phyloP scores from a whole-genome alignment of 352 stramenopile genomes.

The Globisporangium ultimum region DNA sequence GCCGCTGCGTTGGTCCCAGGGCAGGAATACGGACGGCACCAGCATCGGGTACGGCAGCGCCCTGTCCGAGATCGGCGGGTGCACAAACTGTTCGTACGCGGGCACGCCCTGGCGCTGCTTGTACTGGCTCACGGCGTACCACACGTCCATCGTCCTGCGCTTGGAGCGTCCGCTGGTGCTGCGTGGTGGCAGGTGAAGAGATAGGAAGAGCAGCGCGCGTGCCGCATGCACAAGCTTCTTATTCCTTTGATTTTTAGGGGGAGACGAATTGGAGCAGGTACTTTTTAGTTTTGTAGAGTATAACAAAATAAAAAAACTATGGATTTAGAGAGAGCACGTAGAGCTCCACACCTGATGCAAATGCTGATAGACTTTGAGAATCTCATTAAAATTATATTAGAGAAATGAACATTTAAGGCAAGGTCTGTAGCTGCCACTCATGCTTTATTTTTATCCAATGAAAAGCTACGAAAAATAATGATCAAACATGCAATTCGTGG shows the following conservation, averaged over 20 bases:
- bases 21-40: slow-evolving; percentile 60
- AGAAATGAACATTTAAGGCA: too few relatives aligned
- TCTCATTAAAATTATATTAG: too few relatives aligned
- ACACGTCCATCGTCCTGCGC: slow-evolving; percentile 60
- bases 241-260: too few relatives aligned
- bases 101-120: slow-evolving; percentile 41
- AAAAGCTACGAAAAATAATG: background rate
- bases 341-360: too few relatives aligned
- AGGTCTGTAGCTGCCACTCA: too few relatives aligned
- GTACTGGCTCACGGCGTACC: slow-evolving; percentile 61
- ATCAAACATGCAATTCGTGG: background rate
- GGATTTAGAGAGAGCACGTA: too few relatives aligned
- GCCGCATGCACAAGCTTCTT: too few relatives aligned
- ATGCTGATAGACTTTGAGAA: too few relatives aligned
- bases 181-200: background rate
- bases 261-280: too few relatives aligned
- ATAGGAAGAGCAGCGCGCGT: background rate
- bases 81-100: slow-evolving; percentile 54
- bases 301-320: too few relatives aligned
- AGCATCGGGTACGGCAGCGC: slow-evolving; percentile 52
- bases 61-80: slow-evolving; percentile 46
- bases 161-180: background rate
- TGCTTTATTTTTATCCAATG: slow-evolving; percentile 3
- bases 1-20: slow-evolving; percentile 61
- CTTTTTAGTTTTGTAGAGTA: too few relatives aligned